Percentiles rank a stretch among this genome's conserved stretches.
Evolutionary conservation across 805 yeast genomes (phyloP).

Genomic region (Yarrowia sp.): DNA sequence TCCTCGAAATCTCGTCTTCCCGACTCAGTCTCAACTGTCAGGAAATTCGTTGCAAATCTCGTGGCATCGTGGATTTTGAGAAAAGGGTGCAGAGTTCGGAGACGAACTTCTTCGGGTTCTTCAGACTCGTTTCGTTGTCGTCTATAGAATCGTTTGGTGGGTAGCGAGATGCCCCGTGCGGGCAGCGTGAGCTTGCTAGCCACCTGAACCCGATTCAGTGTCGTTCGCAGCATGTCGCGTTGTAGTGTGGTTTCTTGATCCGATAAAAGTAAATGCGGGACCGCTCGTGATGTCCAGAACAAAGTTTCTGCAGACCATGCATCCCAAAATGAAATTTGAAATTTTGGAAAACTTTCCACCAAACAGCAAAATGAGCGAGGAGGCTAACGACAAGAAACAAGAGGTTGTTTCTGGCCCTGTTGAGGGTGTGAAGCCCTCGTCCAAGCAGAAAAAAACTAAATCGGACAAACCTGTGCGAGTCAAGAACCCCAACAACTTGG

Average conservation of each 20-base stretch:
- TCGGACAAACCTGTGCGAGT: neutral
- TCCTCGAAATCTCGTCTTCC: slow-evolving; percentile 10
- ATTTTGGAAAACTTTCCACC: slow-evolving; percentile 7
- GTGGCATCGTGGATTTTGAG: neutral
- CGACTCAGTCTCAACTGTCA: neutral
- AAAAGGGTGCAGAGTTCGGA: slow-evolving; percentile 1
- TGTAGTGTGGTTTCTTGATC: neutral
- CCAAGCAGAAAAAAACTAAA: neutral
- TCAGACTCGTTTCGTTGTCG: neutral
- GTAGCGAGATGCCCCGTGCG: neutral
- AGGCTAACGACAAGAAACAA: neutral
- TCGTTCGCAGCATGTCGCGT: slow-evolving; percentile 14
- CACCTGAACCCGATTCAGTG: neutral
- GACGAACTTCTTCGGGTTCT: neutral
- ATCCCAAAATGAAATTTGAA: neutral
- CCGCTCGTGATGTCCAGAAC: neutral
- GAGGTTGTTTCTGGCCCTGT: neutral
- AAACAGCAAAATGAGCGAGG: neutral
- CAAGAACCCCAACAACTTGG: slow-evolving; percentile 1
- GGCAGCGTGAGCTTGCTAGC: neutral
- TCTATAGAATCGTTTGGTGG: neutral
- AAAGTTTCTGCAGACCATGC: slow-evolving; percentile 6
- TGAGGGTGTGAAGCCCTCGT: neutral
- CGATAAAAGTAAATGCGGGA: neutral
- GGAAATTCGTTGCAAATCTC: neutral